Base-by-base conservation (phyloP, 768 basidiomycete genomes). In the Saitozyma sp. region DNA sequence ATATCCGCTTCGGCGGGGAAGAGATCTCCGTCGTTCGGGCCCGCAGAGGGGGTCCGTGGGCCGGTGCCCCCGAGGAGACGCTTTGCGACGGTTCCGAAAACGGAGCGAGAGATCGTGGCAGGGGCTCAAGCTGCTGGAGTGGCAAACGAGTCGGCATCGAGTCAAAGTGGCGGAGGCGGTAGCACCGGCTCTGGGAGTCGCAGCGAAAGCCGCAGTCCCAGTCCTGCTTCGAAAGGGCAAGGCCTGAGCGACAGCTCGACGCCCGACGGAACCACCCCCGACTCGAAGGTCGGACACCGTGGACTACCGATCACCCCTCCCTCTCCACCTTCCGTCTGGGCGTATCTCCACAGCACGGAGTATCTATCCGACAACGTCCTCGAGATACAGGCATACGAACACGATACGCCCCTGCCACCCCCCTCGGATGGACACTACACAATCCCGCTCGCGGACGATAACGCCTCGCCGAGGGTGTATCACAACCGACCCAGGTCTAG, bases 1-100 rank as follows among this genome's bases (percentile, higher is more conserved):
- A 16, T 73, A 6, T 63, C 69, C 6, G 55, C 54, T 29, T n/a
- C 14, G 41, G 20, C 52, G 19, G 53, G 57, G 37, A 54, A 54
- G 20, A 54, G 20, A 7, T 50, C 46, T 9, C 46, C 45, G 29
- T 49, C 16, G 11, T 29, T 29, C 42, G 14, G 9, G 42, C 46
- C 45, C 43, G 8, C 9, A 1, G n/a, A 10, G 16, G 14, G 17
- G 42, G 42, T 11, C 17, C 17, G 17, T 38, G n/a, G 16, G 5
- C 43, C 46, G 2, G 14, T 41, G 7, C 13, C 13, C 3, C 51
- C 20, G 38, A n/a, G 4, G 16, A 50, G 9, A 13, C 11, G 6
- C 19, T 40, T 46, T 14, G 50, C 52, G 8, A 50, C 50, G 10
- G 40, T 20, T 29, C 41, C 53, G 19, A 6, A 40, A 14, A n/a